Evolutionary conservation across 2,329 filamentous ascomycete species (phyloP).

Genomic region (Ophiostoma quercus): DNA sequence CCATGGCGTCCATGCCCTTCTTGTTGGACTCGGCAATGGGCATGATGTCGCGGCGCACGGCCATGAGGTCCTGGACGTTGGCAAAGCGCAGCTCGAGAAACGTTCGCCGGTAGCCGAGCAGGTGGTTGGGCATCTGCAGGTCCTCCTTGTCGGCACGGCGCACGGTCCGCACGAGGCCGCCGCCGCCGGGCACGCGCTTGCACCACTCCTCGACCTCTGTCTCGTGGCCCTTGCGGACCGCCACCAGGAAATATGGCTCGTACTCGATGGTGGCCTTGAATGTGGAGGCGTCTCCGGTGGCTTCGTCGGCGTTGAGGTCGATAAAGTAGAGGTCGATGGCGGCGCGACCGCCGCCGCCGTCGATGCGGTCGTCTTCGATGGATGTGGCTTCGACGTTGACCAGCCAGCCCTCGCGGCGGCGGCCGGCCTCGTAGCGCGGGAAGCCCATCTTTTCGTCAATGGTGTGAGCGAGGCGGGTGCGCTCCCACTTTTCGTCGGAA

Average conservation of each 20-base stretch:
- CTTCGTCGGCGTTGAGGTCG: constrained; percentile 87
- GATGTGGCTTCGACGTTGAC: constrained; percentile 90
- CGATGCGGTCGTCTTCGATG: constrained; percentile 76
- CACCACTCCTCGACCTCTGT: constrained; percentile 95
- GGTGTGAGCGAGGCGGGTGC: constrained; percentile 71
- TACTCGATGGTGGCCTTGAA: constrained; percentile 98
- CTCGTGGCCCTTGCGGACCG: constrained; percentile 81
- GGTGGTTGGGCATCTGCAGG: constrained; percentile 87
- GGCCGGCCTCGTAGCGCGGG: constrained; percentile 79
- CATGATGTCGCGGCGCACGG: constrained; percentile 76
- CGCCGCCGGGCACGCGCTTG: constrained; percentile 66
- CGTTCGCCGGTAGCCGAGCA: constrained; percentile 81
- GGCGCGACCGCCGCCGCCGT: constrained; percentile 79
- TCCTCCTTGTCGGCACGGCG: constrained; percentile 86
- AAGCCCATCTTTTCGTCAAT: constrained; percentile 98
- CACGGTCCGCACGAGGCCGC: constrained; percentile 74
- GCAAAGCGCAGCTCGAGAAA: constrained; percentile 83
- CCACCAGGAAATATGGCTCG: constrained; percentile 92
- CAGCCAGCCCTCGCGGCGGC: constrained; percentile 79
- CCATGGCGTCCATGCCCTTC: constrained; percentile 93
- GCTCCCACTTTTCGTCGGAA: constrained; percentile 87
- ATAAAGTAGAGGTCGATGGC: constrained; percentile 98
- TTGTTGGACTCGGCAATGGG: constrained; percentile 95
- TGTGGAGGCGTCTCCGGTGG: constrained; percentile 84
- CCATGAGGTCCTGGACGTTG: constrained; percentile 80